phyloP scores from a whole-genome alignment of 306 rosid species.

The Gillenia trifoliata region DNA sequence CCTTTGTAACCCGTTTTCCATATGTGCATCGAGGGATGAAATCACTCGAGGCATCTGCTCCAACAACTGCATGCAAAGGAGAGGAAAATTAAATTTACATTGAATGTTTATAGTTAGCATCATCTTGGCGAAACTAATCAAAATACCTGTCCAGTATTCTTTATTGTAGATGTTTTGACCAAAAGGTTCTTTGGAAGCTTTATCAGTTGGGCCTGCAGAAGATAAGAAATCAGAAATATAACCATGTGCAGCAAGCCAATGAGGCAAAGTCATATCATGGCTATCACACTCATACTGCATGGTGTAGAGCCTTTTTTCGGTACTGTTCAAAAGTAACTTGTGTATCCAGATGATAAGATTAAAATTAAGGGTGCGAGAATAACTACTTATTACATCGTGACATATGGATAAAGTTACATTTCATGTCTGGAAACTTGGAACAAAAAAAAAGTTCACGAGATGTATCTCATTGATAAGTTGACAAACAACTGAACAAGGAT shows the following conservation, averaged over 20 bases:
- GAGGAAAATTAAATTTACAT: background rate
- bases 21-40: slow-evolving; percentile 75
- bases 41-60: slow-evolving; percentile 81
- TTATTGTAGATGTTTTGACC: slow-evolving; percentile 57
- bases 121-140: background rate
- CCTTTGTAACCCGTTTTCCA: slow-evolving; percentile 80
- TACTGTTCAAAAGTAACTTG: too few relatives aligned
- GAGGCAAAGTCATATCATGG: background rate
- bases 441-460: background rate
- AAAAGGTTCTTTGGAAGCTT: slow-evolving; percentile 81
- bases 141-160: slow-evolving; percentile 76
- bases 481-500: background rate
- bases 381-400: background rate
- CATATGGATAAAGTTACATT: background rate
- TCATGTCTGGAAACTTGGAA: background rate
- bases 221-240: slow-evolving; percentile 1
- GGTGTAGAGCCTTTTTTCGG: background rate
- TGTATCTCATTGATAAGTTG: too few relatives aligned
- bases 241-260: background rate
- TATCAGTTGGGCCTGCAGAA: slow-evolving; percentile 55
- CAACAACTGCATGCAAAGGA: slow-evolving; percentile 54
- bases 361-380: background rate
- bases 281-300: background rate
- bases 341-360: background rate
- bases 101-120: slow-evolving; percentile 9